A percentile compares a stretch with the other conserved stretches of the same genome.
These are phyloP conservation scores for Fusarium buxicola DNA, from an alignment of 2,329 filamentous ascomycete species.

Conservation along the genomic window DNA sequence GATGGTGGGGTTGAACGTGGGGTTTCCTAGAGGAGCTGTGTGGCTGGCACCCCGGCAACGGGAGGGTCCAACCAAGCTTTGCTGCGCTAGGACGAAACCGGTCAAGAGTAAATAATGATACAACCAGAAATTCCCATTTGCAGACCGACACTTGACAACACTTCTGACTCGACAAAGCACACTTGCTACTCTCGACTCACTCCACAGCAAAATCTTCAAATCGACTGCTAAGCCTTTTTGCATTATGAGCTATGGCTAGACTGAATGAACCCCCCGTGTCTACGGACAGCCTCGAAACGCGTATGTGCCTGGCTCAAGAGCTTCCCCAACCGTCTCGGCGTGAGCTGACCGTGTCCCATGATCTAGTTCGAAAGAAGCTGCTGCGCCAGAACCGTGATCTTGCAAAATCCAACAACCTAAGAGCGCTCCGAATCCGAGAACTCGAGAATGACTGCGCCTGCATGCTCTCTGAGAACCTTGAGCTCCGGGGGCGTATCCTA, in stretches of 20 bases:
- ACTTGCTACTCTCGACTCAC: slow-evolving; percentile 25
- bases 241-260: slow-evolving; percentile 75
- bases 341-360: slow-evolving; percentile 34
- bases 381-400: slow-evolving; percentile 87
- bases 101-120: slow-evolving; percentile 52
- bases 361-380: slow-evolving; percentile 79
- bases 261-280: slow-evolving; percentile 80
- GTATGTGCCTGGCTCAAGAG: slow-evolving; percentile 61
- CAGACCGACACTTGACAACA: slow-evolving; percentile 44
- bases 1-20: slow-evolving; percentile 47
- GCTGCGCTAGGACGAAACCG: slow-evolving; percentile 44
- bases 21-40: slow-evolving; percentile 24
- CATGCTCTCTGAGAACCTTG: slow-evolving; percentile 82
- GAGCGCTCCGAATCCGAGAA: slow-evolving; percentile 80
- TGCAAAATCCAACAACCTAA: slow-evolving; percentile 80
- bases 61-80: slow-evolving; percentile 16
- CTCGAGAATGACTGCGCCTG: slow-evolving; percentile 81
- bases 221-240: slow-evolving; percentile 17
- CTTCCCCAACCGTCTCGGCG: slow-evolving; percentile 11
- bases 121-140: slow-evolving; percentile 43
- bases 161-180: slow-evolving; percentile 30
- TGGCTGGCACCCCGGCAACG: slow-evolving; percentile 50
- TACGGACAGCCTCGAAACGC: slow-evolving; percentile 76
- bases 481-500: slow-evolving; percentile 76
- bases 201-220: slow-evolving; percentile 26